These are phyloP conservation scores for Plasmodium billcollinsi DNA, from an alignment of 169 alveolate species.

Conservation along the genomic window DNA sequence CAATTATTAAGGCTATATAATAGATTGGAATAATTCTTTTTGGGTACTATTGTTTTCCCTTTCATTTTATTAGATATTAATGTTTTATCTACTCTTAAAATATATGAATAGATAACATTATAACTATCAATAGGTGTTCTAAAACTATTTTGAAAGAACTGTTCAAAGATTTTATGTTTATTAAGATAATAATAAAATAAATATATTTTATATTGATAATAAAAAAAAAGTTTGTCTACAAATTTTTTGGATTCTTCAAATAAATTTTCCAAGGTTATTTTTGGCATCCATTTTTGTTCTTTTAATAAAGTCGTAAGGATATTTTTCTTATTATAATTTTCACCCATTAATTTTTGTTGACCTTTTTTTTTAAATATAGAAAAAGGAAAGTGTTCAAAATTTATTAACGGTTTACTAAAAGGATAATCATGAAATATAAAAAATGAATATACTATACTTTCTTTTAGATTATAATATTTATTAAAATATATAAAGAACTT, in stretches of 20 bases:
- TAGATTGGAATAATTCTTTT: constrained; percentile 58
- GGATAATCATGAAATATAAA: constrained; percentile 70
- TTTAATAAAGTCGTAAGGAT: constrained; percentile 31
- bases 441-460: constrained; percentile 56
- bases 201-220: constrained; percentile 71
- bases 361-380: constrained; percentile 29
- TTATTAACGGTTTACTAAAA: constrained; percentile 47
- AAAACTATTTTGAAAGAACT: constrained; percentile 23
- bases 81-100: constrained; percentile 24
- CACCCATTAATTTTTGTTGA: constrained; percentile 44
- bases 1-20: constrained; percentile 46
- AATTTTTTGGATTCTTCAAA: constrained; percentile 59
- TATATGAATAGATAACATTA: constrained; percentile 29
- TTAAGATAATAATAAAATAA: constrained; percentile 46
- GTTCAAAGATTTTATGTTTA: constrained; percentile 62
- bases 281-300: constrained; percentile 43
- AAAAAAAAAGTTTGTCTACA: constrained; percentile 46
- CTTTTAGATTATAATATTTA: constrained; percentile 49
- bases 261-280: constrained; percentile 55
- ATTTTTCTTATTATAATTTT: constrained; percentile 64
- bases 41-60: not conserved
- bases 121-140: constrained; percentile 7
- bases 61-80: constrained; percentile 22
- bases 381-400: constrained; percentile 47
- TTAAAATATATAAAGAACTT: constrained; percentile 18